A percentile compares a stretch with the other conserved stretches of the same genome.
These are phyloP conservation scores for Magnaporthiopsis incrustans DNA, from an alignment of 2,329 filamentous ascomycete genomes.

Conservation along the genomic window DNA sequence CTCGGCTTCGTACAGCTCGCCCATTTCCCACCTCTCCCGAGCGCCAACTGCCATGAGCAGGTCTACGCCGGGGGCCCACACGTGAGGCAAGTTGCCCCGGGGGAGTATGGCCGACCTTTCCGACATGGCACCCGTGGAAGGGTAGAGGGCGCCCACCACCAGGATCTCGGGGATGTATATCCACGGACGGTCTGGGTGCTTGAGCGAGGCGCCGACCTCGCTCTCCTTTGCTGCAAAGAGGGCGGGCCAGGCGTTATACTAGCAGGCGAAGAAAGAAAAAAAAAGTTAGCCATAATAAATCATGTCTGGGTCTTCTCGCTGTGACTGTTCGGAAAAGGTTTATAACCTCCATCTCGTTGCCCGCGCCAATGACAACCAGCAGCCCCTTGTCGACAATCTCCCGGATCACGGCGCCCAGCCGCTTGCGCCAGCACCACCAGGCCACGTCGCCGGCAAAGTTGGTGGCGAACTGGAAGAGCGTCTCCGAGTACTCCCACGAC, in stretches of 20 bases:
- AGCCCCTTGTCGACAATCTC: neutral
- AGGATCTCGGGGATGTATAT: constrained; percentile 1
- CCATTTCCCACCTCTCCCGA: neutral
- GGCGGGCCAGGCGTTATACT: neutral
- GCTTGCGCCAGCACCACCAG: neutral
- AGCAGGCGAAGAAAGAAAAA: too few species aligned
- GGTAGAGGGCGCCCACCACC: neutral
- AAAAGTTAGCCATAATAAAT: too few species aligned
- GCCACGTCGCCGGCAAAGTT: neutral
- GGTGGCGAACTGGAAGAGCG: neutral
- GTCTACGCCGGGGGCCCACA: neutral
- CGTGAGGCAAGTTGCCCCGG: neutral
- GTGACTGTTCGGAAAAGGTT: neutral
- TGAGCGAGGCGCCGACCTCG: neutral
- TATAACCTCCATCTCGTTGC: neutral
- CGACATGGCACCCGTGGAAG: neutral
- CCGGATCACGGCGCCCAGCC: neutral
- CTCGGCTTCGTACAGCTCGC: neutral
- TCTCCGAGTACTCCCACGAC: neutral
- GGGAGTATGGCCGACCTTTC: neutral
- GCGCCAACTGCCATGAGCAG: neutral
- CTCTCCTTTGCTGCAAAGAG: neutral
- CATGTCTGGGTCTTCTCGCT: too few species aligned
- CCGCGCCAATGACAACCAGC: neutral
- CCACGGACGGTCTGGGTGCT: neutral